Conservation (phyloP, 169 alveolate species). For the Plasmodium gonderi region DNA sequence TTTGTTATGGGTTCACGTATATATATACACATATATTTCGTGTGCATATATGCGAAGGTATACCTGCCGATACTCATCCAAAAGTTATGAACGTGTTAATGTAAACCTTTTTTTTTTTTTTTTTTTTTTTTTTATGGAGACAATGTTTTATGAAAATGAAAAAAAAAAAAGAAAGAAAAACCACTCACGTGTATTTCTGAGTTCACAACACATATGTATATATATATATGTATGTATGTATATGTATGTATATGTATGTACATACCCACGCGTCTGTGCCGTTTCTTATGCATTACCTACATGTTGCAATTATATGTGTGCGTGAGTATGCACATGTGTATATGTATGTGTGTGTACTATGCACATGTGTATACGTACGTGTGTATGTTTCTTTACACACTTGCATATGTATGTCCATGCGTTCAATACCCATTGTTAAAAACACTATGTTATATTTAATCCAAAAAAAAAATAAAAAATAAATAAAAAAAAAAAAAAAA, state of each 20-base stretch:
- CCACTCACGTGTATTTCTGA: not conserved
- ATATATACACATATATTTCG: not conserved
- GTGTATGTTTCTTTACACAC: not conserved
- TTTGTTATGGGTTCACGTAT: not conserved
- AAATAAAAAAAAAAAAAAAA: not conserved
- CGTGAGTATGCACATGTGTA: not conserved
- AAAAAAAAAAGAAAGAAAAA: not conserved
- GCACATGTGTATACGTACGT: not conserved
- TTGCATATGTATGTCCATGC: not conserved
- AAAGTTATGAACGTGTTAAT: too few species aligned
- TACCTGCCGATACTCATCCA: too few species aligned
- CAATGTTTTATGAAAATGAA: not conserved
- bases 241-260: not conserved
- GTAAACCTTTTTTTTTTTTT: too few species aligned
- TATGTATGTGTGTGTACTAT: slow-evolving; percentile 6
- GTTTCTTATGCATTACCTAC: not conserved
- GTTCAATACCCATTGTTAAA: not conserved
- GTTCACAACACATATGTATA: slow-evolving; percentile 1
- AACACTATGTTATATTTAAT: not conserved
- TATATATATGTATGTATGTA: slow-evolving; percentile 2
- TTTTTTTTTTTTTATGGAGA: too few species aligned
- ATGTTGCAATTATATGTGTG: not conserved
- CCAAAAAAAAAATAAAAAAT: not conserved
- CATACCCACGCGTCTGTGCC: not conserved
- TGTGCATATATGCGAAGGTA: too few species aligned